Evolutionary conservation across 257 asterid species (phyloP).

Genomic region (Jaltomata sinuosa): DNA sequence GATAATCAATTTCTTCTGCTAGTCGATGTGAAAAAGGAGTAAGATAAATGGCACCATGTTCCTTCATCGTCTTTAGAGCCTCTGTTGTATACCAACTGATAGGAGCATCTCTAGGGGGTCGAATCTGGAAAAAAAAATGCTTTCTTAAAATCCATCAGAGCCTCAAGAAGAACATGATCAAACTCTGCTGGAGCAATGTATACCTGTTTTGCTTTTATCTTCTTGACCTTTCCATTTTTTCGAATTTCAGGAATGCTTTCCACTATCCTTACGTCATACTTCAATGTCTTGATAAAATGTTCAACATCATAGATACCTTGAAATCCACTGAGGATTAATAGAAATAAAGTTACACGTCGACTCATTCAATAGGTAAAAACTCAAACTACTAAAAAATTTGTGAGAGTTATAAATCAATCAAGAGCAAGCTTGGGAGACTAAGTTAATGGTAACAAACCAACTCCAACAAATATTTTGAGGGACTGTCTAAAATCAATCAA

Average conservation of each 20-base stretch:
- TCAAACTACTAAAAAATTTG: background rate
- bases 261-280: slow-evolving; percentile 77
- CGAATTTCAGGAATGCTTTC: slow-evolving; percentile 79
- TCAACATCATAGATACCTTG: slow-evolving; percentile 90
- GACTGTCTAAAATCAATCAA: background rate
- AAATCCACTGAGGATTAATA: slow-evolving; percentile 57
- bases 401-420: background rate
- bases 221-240: slow-evolving; percentile 81
- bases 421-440: background rate
- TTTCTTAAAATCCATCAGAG: slow-evolving; percentile 8
- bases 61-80: slow-evolving; percentile 82
- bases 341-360: slow-evolving; percentile 3
- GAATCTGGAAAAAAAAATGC: slow-evolving; percentile 39
- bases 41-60: slow-evolving; percentile 93
- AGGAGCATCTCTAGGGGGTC: slow-evolving; percentile 97
- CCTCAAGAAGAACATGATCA: background rate
- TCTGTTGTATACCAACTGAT: slow-evolving; percentile 80
- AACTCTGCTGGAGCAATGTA: slow-evolving; percentile 4
- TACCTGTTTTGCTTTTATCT: slow-evolving; percentile 84
- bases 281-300: slow-evolving; percentile 80
- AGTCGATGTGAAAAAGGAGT: slow-evolving; percentile 96
- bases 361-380: background rate
- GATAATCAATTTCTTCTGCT: slow-evolving; percentile 87
- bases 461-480: background rate
- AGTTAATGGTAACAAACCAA: background rate